These are phyloP conservation scores for Phaeosphaeriaceae sp. DNA, from an alignment of 2,329 filamentous ascomycete genomes.

Conservation along the genomic window DNA sequence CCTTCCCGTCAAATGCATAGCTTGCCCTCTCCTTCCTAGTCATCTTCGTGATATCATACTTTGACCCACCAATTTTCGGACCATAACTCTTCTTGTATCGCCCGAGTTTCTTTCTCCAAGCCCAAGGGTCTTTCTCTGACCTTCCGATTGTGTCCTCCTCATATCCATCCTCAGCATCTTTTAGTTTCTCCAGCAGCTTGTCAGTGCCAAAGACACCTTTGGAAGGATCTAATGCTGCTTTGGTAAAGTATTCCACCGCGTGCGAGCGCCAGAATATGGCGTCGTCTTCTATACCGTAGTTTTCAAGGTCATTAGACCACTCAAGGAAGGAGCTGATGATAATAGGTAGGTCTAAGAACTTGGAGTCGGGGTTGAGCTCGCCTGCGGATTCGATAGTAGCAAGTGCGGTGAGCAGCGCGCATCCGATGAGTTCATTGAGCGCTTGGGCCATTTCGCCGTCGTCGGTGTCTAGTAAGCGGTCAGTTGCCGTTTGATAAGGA, in stretches of 20 bases:
- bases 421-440: constrained; percentile 1
- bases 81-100: constrained; percentile 11
- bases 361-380: constrained; percentile 23
- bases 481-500: no score
- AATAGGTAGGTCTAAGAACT: constrained; percentile 24
- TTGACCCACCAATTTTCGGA: constrained; percentile 9
- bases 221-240: constrained; percentile 16
- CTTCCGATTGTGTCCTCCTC: constrained; percentile 6
- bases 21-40: constrained; percentile 15
- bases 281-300: constrained; percentile 25
- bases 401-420: no score
- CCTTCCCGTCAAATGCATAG: constrained; percentile 15
- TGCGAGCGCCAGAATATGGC: constrained; percentile 19
- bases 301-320: constrained; percentile 12
- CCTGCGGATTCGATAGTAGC: constrained; percentile 22
- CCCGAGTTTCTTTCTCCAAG: constrained; percentile 12
- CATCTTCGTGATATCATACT: constrained; percentile 31
- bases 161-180: constrained; percentile 2
- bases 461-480: no score
- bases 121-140: constrained; percentile 18
- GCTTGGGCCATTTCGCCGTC: not conserved
- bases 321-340: constrained; percentile 24
- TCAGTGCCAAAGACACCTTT: constrained; percentile 16
- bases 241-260: constrained; percentile 19
- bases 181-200: constrained; percentile 13